Percentiles rank a stretch among this genome's conserved stretches.
Conservation (phyloP, 345 rosid genomes). For the Sonneratia caseolaris region DNA sequence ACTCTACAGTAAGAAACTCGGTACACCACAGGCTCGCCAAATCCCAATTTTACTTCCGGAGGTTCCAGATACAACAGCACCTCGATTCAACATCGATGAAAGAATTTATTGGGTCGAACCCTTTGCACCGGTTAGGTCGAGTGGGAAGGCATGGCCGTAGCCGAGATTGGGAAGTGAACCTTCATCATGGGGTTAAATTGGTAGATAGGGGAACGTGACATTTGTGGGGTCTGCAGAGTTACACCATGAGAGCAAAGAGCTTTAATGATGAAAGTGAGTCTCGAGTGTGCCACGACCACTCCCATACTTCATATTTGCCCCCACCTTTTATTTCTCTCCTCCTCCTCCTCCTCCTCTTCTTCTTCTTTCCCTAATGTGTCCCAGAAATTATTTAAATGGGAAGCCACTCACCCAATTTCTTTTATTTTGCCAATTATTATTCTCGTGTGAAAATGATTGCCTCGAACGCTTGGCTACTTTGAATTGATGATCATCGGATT, state of each 20-base stretch:
- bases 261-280: conserved; percentile 1
- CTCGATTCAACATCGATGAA: background rate
- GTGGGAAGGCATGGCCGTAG: background rate
- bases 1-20: too few species aligned
- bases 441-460: background rate
- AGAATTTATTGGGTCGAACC: background rate
- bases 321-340: background rate
- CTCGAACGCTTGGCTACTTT: background rate
- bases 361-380: background rate
- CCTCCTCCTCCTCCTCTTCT: too few species aligned
- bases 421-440: too few species aligned
- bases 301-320: background rate
- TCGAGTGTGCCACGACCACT: background rate
- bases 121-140: background rate
- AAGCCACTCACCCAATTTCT: background rate
- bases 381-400: background rate
- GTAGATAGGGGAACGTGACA: background rate
- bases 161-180: background rate
- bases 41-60: too few species aligned
- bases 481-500: background rate
- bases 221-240: background rate
- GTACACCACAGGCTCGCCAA: too few species aligned
- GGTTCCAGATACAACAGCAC: too few species aligned
- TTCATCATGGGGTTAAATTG: background rate
- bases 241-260: background rate